Conservation (phyloP, 805 yeast genomes). For the Schwanniomyces polymorphus region DNA sequence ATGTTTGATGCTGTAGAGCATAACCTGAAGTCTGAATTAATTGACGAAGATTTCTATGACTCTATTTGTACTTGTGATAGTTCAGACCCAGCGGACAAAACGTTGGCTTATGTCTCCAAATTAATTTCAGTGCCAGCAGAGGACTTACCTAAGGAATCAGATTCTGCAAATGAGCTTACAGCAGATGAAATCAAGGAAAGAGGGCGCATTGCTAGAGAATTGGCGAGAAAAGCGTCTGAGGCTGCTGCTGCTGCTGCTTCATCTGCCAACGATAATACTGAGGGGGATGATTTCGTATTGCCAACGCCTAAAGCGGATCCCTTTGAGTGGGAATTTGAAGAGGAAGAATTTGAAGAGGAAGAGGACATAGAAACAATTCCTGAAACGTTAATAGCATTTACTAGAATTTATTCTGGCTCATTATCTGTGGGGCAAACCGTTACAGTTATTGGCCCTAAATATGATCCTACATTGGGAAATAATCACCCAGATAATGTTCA, state of each 20-base stretch:
- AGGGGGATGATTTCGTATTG: slow-evolving; percentile 22
- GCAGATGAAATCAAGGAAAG: slow-evolving; percentile 63
- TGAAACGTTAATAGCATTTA: slow-evolving; percentile 82
- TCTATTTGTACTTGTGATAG: slow-evolving; percentile 70
- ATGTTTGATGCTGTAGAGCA: slow-evolving; percentile 48
- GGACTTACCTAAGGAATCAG: slow-evolving; percentile 66
- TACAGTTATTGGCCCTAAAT: slow-evolving; percentile 82
- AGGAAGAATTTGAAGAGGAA: slow-evolving; percentile 40
- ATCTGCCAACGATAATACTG: slow-evolving; percentile 21
- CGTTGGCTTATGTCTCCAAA: slow-evolving; percentile 80
- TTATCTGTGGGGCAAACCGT: slow-evolving; percentile 72
- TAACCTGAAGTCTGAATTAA: slow-evolving; percentile 24
- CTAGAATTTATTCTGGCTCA: slow-evolving; percentile 87
- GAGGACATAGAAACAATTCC: slow-evolving; percentile 43
- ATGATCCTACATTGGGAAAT: slow-evolving; percentile 56
- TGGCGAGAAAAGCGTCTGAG: slow-evolving; percentile 69
- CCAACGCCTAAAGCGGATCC: slow-evolving; percentile 30
- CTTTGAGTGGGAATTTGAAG: slow-evolving; percentile 39
- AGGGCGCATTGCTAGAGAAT: slow-evolving; percentile 62
- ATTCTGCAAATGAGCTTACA: slow-evolving; percentile 35
- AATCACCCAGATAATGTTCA: slow-evolving; percentile 39
- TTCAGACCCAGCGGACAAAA: slow-evolving; percentile 51
- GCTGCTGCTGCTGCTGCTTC: slow-evolving; percentile 23
- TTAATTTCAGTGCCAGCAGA: slow-evolving; percentile 81
- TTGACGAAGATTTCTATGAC: slow-evolving; percentile 49